These are phyloP conservation scores for Vitis rotundifolia DNA, from an alignment of 164 flowering plant genomes.

Conservation along the genomic window DNA sequence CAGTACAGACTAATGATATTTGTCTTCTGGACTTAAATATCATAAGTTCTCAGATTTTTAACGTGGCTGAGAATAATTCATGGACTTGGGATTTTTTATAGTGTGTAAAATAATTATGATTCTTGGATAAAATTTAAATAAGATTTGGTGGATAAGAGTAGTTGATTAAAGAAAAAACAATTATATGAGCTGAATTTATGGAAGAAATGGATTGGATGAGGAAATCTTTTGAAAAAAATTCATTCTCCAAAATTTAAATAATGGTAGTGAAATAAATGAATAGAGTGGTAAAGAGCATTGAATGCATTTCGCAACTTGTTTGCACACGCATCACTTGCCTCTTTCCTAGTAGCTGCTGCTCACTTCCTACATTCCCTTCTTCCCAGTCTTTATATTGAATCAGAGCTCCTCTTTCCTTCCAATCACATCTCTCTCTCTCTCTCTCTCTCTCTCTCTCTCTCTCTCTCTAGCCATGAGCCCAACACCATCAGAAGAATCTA, in stretches of 20 bases:
- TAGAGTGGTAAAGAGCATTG: conserved; percentile 28
- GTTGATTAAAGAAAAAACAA: too few species aligned
- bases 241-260: neutral
- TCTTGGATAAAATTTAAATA: too few species aligned
- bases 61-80: too few species aligned
- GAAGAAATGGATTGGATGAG: too few species aligned
- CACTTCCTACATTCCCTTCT: conserved; percentile 26
- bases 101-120: too few species aligned
- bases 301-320: conserved; percentile 37
- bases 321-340: conserved; percentile 30
- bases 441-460: neutral
- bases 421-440: neutral
- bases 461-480: conserved; percentile 35
- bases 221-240: too few species aligned
- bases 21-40: too few species aligned
- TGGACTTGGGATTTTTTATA: too few species aligned
- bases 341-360: conserved; percentile 21
- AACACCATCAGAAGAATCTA: conserved; percentile 15
- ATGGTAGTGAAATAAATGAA: neutral
- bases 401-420: conserved; percentile 7
- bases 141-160: too few species aligned
- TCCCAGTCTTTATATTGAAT: conserved; percentile 9
- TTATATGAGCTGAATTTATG: too few species aligned
- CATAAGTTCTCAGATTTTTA: too few species aligned
- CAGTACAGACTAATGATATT: too few species aligned